Base-by-base conservation (phyloP, 1,284 basidiomycete genomes). In the Pascua guehoae region DNA sequence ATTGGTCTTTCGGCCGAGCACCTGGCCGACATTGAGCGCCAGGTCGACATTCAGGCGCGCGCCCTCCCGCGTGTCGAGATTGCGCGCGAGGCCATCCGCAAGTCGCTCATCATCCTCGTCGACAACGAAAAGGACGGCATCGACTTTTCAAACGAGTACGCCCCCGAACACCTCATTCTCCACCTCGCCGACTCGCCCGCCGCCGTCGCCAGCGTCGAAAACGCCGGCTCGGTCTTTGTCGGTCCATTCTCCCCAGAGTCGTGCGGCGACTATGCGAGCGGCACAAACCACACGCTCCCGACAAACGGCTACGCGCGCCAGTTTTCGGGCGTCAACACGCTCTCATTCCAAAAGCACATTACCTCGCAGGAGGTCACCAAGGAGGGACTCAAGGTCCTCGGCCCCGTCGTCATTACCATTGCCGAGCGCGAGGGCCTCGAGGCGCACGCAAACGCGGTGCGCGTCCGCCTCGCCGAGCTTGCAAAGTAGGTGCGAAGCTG, bases 291-390 rank as follows among this genome's bases (percentile, higher is more conserved):
- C 81, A 97, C 95, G 0, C 82, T 94, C 39, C 91, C 91, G 32
- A 95, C 90, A 5, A 93, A 92, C 69, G 94, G 93, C 17, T 98
- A 94, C 72, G 96, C 96, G 14, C 87, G 92, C 55, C 94, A 98
- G 74, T 98, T 96, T 80, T 94, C 91, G 64, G 96, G 96, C 15
- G 96, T 99, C 66, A 98, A 96, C 78, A 98, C 95, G 0, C 81
- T 86, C 17, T 93, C 93, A 1, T 99, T 98, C 87, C 93, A 98
- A 78, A 99, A 99, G 78, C 89, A 98, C 77, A 97, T 98, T 71
- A 99, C 96, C 8, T 90, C 89, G 9, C 96, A 98, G 75, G 88
- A 93, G 70, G 84, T 98, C 36, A 90, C 91, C 5, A 76, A 81
- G 14, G 85, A 85, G 16, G 96, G 96, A 8, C 80, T 99, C 53